Base-by-base conservation (phyloP, 768 basidiomycete species). In the Tulasnella sp. region DNA sequence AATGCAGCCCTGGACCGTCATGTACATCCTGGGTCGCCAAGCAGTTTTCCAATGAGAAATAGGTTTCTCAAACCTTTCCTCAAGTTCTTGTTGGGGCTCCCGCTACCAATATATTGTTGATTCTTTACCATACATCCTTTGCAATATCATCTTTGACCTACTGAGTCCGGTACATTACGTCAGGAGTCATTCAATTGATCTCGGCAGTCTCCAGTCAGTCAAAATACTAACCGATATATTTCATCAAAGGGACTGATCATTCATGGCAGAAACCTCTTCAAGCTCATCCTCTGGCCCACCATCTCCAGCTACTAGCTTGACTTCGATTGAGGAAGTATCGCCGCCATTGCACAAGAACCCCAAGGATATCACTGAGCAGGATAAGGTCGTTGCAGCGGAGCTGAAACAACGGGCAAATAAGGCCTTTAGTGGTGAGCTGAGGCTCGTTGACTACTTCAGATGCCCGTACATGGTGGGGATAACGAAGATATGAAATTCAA, bases 331-430 rank as follows among this genome's bases (percentile, higher is more conserved):
- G 17, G 38, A 38, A 24, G 42, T 43, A 9, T 51, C 45, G 11
- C 58, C 58, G 17, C 32, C 58, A 11, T 41, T 59, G 47, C 45
- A 42, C 11, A 59, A 50, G 32, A 38, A 29, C 21, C 32, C 49
- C 2, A 59, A 59, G 34, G 58, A 59, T 45, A 43, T 91, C 51
- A 81, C 88, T 0, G 85, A 87, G 38, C 78, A 83, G 62, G 85
- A 88, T 64, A 82, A 75, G 67, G 77, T 76, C 34, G 78, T 80
- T 66, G 89, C 93, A 1, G 71, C 78, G 4, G 76, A 76, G 65
- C 69, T 96, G 60, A 99, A 98, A 72, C 80, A 76, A 5, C 78
- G 85, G 62, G 96, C 94, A 9, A 98, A 98, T 75, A 83, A 84
- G 67, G 86, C 90, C 3, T 99, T 97, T 67, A 72, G 76, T 49